Conservation (phyloP, 2,329 filamentous ascomycete genomes). For the Corynespora cassiicola region DNA sequence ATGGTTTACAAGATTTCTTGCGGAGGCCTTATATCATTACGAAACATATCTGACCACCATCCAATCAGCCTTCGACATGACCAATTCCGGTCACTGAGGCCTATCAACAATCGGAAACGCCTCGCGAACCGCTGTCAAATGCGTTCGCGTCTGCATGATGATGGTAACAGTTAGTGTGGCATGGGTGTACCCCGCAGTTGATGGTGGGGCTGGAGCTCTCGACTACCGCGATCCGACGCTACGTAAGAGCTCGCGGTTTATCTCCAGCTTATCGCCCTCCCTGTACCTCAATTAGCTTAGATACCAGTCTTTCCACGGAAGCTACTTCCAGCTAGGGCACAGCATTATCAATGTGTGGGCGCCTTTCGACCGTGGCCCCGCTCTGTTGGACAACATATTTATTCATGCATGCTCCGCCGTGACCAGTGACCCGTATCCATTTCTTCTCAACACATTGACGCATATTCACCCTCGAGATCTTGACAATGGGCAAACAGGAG, state of each 20-base stretch:
- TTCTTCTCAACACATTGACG: conserved; percentile 6
- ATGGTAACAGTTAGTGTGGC: too few relatives aligned
- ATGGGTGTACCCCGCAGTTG: too few relatives aligned
- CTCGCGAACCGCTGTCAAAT: too few relatives aligned
- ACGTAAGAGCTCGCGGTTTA: conserved; percentile 39
- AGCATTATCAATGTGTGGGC: conserved; percentile 17
- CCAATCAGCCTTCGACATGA: too few relatives aligned
- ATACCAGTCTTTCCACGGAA: conserved; percentile 18
- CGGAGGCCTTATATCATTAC: too few relatives aligned
- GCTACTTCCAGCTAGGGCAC: too few relatives aligned
- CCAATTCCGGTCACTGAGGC: too few relatives aligned
- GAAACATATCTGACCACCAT: too few relatives aligned
- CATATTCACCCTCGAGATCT: conserved; percentile 1
- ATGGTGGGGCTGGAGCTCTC: too few relatives aligned
- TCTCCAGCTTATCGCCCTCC: conserved; percentile 43
- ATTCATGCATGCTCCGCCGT: conserved; percentile 1
- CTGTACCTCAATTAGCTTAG: conserved; percentile 21
- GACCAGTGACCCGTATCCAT: neutral
- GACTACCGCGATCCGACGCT: conserved; percentile 27
- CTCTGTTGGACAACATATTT: conserved; percentile 12
- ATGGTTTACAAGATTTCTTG: too few relatives aligned
- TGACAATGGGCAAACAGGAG: conserved; percentile 56
- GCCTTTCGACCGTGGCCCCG: conserved; percentile 17
- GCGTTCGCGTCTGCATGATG: too few relatives aligned
- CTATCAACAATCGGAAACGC: too few relatives aligned